Conservation (phyloP, 176 grass and related monocot genomes). For the Zoysia pacifica region DNA sequence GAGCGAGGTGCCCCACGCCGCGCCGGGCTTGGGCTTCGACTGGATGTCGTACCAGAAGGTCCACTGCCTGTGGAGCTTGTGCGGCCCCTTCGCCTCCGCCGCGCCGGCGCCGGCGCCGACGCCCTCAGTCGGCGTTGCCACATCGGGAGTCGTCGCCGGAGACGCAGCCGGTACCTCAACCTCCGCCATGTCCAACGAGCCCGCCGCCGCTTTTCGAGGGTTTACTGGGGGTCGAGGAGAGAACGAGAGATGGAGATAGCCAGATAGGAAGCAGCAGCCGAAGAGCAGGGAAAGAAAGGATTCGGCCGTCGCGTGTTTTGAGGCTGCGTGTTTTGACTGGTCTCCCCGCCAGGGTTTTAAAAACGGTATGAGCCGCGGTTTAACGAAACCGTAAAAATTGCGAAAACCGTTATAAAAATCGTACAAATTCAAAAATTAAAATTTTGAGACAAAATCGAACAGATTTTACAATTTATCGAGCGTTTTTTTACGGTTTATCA, state of each 20-base stretch:
- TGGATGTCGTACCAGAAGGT: slow-evolving; percentile 97
- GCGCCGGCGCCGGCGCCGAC: neutral
- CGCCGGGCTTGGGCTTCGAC: slow-evolving; percentile 88
- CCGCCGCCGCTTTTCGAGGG: slow-evolving; percentile 45
- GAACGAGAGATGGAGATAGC: neutral
- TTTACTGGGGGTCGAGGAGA: neutral
- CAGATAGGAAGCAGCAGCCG: neutral
- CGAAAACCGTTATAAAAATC: no score
- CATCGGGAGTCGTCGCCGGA: slow-evolving; percentile 20
- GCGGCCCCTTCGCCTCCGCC: slow-evolving; percentile 40
- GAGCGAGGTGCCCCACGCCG: slow-evolving; percentile 88
- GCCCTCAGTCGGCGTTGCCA: slow-evolving; percentile 11
- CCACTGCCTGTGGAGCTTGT: slow-evolving; percentile 89
- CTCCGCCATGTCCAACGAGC: slow-evolving; percentile 48
- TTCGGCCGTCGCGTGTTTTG: neutral
- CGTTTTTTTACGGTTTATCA: no score
- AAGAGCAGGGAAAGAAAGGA: slow-evolving; percentile 25
- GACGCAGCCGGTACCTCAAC: slow-evolving; percentile 26
- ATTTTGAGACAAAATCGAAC: no score
- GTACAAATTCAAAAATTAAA: no score
- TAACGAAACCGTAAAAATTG: no score
- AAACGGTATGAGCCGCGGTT: no score
- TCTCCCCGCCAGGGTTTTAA: no score
- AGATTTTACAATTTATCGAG: no score
- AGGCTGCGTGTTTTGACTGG: slow-evolving; percentile 24